Conservation (phyloP, 2,329 filamentous ascomycete genomes). For the Fusarium papillatum region DNA sequence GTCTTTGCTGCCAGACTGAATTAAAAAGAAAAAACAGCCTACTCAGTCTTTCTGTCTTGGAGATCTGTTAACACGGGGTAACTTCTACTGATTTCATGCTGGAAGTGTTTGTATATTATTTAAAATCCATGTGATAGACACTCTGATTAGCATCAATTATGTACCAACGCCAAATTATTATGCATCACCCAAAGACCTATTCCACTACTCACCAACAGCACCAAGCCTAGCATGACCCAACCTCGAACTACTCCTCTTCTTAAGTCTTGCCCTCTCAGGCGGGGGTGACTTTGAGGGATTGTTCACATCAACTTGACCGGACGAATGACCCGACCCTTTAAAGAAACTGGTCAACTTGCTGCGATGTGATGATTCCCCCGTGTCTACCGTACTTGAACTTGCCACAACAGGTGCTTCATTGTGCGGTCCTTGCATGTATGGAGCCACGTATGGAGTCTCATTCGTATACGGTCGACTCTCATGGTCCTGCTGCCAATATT, state of each 20-base stretch:
- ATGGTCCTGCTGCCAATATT: constrained; percentile 25
- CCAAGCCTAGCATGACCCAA: constrained; percentile 21
- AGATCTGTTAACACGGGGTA: neutral
- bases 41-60: too few species aligned
- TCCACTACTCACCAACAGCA: constrained; percentile 31
- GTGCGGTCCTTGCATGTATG: constrained; percentile 1
- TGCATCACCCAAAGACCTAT: neutral
- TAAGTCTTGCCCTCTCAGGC: constrained; percentile 35
- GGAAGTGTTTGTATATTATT: neutral
- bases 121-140: neutral
- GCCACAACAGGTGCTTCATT: constrained; percentile 5
- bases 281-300: neutral
- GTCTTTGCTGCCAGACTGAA: too few species aligned
- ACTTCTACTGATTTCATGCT: neutral
- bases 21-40: too few species aligned
- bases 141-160: neutral
- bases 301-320: neutral
- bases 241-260: constrained; percentile 38
- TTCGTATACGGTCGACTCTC: neutral
- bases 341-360: constrained; percentile 31
- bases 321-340: constrained; percentile 17
- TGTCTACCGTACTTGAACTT: constrained; percentile 12
- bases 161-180: neutral
- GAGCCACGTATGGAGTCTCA: neutral
- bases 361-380: constrained; percentile 17